Evolutionary conservation across 495 filamentous ascomycete genomes (phyloP), one percentile per base, ranked within the genome.

Genomic region (Hypoxylon trugodes): DNA sequence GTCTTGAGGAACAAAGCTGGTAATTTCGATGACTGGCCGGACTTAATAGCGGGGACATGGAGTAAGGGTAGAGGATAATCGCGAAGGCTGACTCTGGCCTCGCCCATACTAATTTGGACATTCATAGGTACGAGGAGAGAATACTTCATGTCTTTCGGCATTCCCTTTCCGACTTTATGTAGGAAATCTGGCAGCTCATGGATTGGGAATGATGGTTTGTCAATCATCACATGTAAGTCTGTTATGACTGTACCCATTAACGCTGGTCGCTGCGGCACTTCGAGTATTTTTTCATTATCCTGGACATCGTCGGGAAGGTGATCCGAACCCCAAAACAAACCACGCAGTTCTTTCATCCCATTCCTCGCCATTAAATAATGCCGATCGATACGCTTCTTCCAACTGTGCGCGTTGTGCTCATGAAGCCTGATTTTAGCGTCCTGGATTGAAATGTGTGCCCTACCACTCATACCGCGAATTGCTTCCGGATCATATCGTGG

Each of bases 21-120:
- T n/a, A 94, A 71, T 53, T 90, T 85, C 18, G 88, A 82, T 15
- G 92, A 90, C 63, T 98, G 95, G 1, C 87, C 89, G 6, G 89
- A 77, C 53, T 90, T 89, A 30, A 94, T 84, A 4, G 89, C 83
- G 6, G 95, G 95, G 26, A 99, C 87, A 73, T 99, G 96, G 22
- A 99, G 69, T 28, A 99, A 77, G 4, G 96, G 95, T 21, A 98
- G 78, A 10, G 95, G 95, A 70, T 99, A 99, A 71, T 99, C 95
- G 59, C 95, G 82, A 7, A 99, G 75, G 19, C 86, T 89, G 21
- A 96, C 82, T 32, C 88, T 87, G 19, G 88, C 91, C 76, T 99
- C 95, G 38, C 93, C 92, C 88, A 97, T 96, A 63, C 89, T 89
- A 50, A 99, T 79, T 61, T 94, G 88, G 25, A 98, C 84, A 66